Base-by-base conservation (phyloP, 1,139 yeast species). In the Kodamaea fungicola region DNA sequence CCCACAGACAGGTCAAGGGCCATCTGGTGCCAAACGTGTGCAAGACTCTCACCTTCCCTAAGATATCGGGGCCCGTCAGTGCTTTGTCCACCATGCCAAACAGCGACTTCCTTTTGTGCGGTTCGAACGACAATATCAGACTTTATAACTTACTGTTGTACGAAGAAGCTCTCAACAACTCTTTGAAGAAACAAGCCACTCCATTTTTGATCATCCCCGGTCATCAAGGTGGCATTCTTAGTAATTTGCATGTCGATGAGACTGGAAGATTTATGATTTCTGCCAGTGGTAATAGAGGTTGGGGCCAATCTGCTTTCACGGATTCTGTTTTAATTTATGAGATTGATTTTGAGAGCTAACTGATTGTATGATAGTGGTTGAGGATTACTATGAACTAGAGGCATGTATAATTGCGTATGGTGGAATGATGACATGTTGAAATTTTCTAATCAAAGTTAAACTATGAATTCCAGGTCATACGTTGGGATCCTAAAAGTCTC, bases 251-350 rank as follows among this genome's bases (percentile, higher is more conserved):
- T 45, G 83, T 90, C 25, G 97, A 90, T 55, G 92, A 89, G 30
- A 84, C 92, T 1, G 89, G 95, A 32, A 67, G 92, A 47, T 92
- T 86, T 57, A 72, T 92, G 80, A 77, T 90, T 9, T 83, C 96
- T 54, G 83, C 97, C 1, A 85, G 96, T 59, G 98, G 98, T 6
- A 87, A 85, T 49, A 75, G 97, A 53, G 98, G 98, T 3, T 90
- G 97, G 97, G 76, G 76, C 1, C 92, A 84, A 52, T 86, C 95
- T 2, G 64, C 69, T 25, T 76, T 81, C 30, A 84, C 95, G 0
- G 98, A 92, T 44, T 76, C 82, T 22, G 85, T 86, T 6, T 72
- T 89, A 50, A 71, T 89, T 30, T 90, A 89, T 57, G 95, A 89
- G 54, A 80, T 90, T 30, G 40, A 42, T 23, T 27, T 38, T 25